Evolutionary conservation across 169 alveolate species (phyloP).

Genomic region (Plasmodium gonderi): DNA sequence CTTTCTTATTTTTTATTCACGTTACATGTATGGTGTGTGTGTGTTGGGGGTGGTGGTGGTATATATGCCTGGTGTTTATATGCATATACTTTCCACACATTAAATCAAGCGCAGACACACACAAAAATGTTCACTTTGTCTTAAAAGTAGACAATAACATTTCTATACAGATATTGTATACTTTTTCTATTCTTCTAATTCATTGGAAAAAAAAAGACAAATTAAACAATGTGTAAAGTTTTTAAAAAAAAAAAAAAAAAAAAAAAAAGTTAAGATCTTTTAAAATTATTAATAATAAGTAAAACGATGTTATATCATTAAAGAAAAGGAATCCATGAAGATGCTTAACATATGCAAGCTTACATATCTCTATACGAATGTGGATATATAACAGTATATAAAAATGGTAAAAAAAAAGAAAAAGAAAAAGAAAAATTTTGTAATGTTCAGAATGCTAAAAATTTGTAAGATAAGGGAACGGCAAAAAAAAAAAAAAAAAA

Average conservation of each 20-base stretch:
- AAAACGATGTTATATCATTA: neutral
- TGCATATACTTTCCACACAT: too few species aligned
- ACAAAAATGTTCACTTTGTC: neutral
- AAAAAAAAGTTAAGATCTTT: neutral
- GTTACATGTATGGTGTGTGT: too few species aligned
- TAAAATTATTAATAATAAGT: neutral
- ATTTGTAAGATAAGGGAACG: neutral
- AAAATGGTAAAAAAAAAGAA: neutral
- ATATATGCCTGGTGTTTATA: too few species aligned
- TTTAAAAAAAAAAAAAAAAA: neutral
- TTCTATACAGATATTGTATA: neutral
- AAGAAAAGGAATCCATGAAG: neutral
- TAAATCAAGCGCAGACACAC: too few species aligned
- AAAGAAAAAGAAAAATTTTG: neutral
- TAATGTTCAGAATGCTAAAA: neutral
- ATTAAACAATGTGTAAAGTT: slow-evolving; percentile 1
- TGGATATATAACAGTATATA: neutral
- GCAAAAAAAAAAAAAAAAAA: slow-evolving; percentile 13
- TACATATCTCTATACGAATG: neutral
- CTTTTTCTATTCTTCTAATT: neutral
- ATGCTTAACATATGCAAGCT: neutral
- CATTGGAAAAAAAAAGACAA: neutral
- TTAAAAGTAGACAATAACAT: neutral
- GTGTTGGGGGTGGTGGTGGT: too few species aligned
- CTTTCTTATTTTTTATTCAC: neutral